Evolutionary conservation across 1,284 basidiomycete genomes (phyloP).

Genomic region (Spongispora temasekensis): DNA sequence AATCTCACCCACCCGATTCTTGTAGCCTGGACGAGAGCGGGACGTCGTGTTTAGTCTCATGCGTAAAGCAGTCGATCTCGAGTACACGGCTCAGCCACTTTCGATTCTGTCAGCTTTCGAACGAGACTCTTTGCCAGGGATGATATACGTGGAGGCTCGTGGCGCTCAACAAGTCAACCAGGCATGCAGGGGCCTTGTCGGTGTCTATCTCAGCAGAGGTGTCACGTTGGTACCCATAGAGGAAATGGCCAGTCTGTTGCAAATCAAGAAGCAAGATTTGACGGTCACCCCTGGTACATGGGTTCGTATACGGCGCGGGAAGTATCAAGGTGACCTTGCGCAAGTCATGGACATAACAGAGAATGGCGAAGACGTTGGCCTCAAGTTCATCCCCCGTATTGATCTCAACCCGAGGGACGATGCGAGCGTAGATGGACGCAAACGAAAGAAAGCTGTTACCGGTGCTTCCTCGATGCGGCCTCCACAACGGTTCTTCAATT

Average conservation of each 20-base stretch:
- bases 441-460: conserved; percentile 65
- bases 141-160: conserved; percentile 95
- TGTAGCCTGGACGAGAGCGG: conserved; percentile 85
- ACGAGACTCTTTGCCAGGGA: conserved; percentile 92
- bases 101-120: conserved; percentile 93
- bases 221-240: conserved; percentile 92
- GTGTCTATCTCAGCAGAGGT: conserved; percentile 83
- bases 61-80: conserved; percentile 85
- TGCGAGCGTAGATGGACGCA: conserved; percentile 61
- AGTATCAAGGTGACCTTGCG: conserved; percentile 93
- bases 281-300: conserved; percentile 87
- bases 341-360: conserved; percentile 94
- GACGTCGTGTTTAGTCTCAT: conserved; percentile 94
- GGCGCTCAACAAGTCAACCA: conserved; percentile 85
- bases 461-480: conserved; percentile 69
- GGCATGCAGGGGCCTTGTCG: conserved; percentile 89
- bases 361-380: conserved; percentile 91
- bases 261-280: conserved; percentile 93
- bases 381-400: conserved; percentile 96
- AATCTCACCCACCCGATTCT: conserved; percentile 3
- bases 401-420: conserved; percentile 92
- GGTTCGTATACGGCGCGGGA: conserved; percentile 94
- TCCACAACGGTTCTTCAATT: conserved; percentile 91
- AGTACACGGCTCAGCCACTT: conserved; percentile 76
- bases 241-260: conserved; percentile 96